phyloP scores from a whole-genome alignment of 1,284 basidiomycete genomes.

The Porogramme epimiltina region DNA sequence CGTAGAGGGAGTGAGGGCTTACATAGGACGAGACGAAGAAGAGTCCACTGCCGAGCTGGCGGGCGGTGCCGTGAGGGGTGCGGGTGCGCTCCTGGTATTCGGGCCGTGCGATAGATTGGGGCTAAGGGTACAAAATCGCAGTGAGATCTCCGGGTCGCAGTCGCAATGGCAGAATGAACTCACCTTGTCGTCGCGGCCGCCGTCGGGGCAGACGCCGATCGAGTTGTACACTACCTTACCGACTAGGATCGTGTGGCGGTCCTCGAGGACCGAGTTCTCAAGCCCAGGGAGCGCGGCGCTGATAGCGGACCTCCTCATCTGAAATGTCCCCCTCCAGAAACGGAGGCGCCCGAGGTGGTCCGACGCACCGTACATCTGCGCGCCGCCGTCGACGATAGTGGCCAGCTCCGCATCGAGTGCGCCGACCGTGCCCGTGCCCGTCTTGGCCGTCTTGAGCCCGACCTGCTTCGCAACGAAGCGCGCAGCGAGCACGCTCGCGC shows the following conservation, averaged over 20 bases:
- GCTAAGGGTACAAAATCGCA: slow-evolving; percentile 37
- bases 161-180: slow-evolving; percentile 24
- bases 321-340: slow-evolving; percentile 54
- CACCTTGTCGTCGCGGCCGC: slow-evolving; percentile 71
- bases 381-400: slow-evolving; percentile 48
- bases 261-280: slow-evolving; percentile 66
- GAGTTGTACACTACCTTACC: slow-evolving; percentile 78
- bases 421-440: slow-evolving; percentile 37
- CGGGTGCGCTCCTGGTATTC: slow-evolving; percentile 74
- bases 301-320: slow-evolving; percentile 58
- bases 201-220: slow-evolving; percentile 65
- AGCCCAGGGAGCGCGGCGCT: slow-evolving; percentile 66
- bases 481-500: slow-evolving; percentile 59
- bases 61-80: slow-evolving; percentile 70
- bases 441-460: slow-evolving; percentile 61
- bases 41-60: slow-evolving; percentile 72
- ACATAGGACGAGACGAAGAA: slow-evolving; percentile 78
- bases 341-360: slow-evolving; percentile 77
- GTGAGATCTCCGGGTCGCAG: not conserved
- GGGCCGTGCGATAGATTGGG: slow-evolving; percentile 48
- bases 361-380: slow-evolving; percentile 62
- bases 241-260: slow-evolving; percentile 59
- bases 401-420: slow-evolving; percentile 27
- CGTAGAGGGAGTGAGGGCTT: slow-evolving; percentile 30
- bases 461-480: slow-evolving; percentile 74